Evolutionary conservation across 2,329 filamentous ascomycete species (phyloP).

Genomic region (Cladophialophora yegresii): DNA sequence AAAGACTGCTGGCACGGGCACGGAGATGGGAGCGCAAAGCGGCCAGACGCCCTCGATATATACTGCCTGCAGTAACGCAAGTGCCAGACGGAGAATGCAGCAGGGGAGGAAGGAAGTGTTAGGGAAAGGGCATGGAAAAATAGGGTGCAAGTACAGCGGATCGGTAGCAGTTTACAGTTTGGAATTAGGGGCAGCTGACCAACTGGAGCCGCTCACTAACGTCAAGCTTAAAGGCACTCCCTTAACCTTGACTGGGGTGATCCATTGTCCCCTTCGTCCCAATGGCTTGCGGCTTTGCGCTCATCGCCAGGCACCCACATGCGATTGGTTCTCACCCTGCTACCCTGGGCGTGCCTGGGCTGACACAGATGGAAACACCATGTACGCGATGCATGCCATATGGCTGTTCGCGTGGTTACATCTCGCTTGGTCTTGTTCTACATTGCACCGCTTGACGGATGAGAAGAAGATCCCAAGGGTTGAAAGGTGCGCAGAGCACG

Average conservation of each 20-base stretch:
- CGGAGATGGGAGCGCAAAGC: neutral
- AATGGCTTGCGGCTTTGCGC: neutral
- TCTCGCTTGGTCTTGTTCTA: conserved; percentile 10
- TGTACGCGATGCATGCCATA: conserved; percentile 7
- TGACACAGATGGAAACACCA: conserved; percentile 12
- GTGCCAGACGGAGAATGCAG: neutral
- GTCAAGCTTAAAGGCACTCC: conserved; percentile 20
- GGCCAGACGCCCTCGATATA: neutral
- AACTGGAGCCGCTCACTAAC: conserved; percentile 20
- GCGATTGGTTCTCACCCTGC: conserved; percentile 31
- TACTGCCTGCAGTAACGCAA: neutral
- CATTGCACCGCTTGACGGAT: neutral
- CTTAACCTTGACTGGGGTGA: conserved; percentile 5
- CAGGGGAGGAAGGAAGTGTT: neutral
- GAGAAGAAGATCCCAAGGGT: conserved; percentile 1
- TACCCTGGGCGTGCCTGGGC: conserved; percentile 22
- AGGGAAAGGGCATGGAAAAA: conserved; percentile 10
- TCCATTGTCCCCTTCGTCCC: conserved; percentile 1
- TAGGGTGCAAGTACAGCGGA: conserved; percentile 13
- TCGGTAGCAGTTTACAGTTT: conserved; percentile 13
- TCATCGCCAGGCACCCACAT: conserved; percentile 23
- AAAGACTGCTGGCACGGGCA: neutral
- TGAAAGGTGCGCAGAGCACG: conserved; percentile 1
- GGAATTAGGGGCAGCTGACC: conserved; percentile 16
- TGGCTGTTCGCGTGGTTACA: conserved; percentile 14